These are phyloP conservation scores for Hyaloscypha finlandica DNA, from an alignment of 495 filamentous ascomycete genomes.

Conservation along the genomic window DNA sequence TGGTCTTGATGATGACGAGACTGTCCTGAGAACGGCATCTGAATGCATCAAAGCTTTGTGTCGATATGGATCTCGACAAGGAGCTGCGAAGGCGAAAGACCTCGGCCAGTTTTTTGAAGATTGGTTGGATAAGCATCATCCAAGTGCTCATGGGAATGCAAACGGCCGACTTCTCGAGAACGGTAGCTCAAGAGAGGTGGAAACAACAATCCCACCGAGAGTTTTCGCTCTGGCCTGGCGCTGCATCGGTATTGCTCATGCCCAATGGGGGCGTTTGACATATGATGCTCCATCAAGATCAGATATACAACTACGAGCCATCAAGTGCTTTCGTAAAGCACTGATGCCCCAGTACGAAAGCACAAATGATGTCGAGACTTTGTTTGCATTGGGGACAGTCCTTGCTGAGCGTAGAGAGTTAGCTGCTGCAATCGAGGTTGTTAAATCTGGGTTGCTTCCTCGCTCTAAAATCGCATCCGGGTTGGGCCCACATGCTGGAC, in stretches of 20 bases:
- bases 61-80: conserved; percentile 70
- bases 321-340: conserved; percentile 70
- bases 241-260: conserved; percentile 79
- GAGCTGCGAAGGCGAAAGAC: conserved; percentile 74
- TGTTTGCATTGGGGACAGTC: conserved; percentile 77
- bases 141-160: conserved; percentile 37
- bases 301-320: conserved; percentile 70
- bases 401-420: conserved; percentile 81
- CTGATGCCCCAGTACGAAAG: conserved; percentile 63
- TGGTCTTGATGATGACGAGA: conserved; percentile 75
- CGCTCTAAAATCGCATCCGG: conserved; percentile 19
- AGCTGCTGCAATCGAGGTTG: conserved; percentile 71
- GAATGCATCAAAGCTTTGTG: conserved; percentile 81
- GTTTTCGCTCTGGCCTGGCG: conserved; percentile 71
- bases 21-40: conserved; percentile 70
- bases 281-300: conserved; percentile 67
- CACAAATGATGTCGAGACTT: conserved; percentile 63
- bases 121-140: conserved; percentile 55
- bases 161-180: conserved; percentile 34
- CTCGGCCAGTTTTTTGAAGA: conserved; percentile 66
- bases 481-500: conserved; percentile 42
- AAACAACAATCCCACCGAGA: conserved; percentile 29
- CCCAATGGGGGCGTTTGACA: conserved; percentile 82
- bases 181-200: conserved; percentile 29
- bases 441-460: conserved; percentile 57